A percentile compares a stretch with the other conserved stretches of the same genome.
These are phyloP conservation scores for Thalassiosira gravida DNA, from an alignment of 352 stramenopile species.

Conservation along the genomic window DNA sequence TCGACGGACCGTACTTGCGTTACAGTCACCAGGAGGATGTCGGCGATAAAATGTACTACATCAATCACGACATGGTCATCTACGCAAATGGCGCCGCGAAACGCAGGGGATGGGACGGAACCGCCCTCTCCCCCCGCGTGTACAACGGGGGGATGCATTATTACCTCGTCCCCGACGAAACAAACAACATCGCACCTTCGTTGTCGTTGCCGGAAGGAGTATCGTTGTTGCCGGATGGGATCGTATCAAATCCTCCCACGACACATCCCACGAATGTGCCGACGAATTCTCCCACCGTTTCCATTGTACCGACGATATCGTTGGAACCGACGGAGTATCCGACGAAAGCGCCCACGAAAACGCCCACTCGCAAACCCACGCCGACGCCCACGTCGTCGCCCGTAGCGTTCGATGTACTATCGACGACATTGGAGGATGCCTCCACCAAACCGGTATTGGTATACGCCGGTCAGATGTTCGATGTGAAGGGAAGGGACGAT, in stretches of 20 bases:
- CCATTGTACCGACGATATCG: not conserved
- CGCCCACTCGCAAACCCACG: slow-evolving; percentile 9
- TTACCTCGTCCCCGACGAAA: slow-evolving; percentile 11
- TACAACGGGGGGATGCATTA: slow-evolving; percentile 29
- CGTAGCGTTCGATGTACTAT: not conserved
- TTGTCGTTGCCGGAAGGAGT: not conserved
- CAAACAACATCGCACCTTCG: too few species aligned
- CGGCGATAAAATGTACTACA: slow-evolving; percentile 1
- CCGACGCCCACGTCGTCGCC: not conserved
- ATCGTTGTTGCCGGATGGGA: not conserved
- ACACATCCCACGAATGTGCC: not conserved
- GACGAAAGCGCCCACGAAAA: not conserved
- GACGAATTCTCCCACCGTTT: not conserved
- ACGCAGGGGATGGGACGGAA: slow-evolving; percentile 23
- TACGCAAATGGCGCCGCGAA: slow-evolving; percentile 8
- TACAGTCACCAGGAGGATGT: slow-evolving; percentile 2
- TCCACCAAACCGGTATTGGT: not conserved
- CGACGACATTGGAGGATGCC: not conserved
- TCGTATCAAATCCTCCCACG: not conserved
- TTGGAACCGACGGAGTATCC: not conserved
- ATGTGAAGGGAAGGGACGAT: slow-evolving; percentile 17
- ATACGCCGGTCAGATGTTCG: slow-evolving; percentile 29
- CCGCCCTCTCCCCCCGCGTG: not conserved
- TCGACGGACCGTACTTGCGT: slow-evolving; percentile 24
- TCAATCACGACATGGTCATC: slow-evolving; percentile 5